Percentiles rank a stretch among this genome's conserved stretches.
Conservation (phyloP, 352 stramenopile genomes). For the Globisporangium irregulare region DNA sequence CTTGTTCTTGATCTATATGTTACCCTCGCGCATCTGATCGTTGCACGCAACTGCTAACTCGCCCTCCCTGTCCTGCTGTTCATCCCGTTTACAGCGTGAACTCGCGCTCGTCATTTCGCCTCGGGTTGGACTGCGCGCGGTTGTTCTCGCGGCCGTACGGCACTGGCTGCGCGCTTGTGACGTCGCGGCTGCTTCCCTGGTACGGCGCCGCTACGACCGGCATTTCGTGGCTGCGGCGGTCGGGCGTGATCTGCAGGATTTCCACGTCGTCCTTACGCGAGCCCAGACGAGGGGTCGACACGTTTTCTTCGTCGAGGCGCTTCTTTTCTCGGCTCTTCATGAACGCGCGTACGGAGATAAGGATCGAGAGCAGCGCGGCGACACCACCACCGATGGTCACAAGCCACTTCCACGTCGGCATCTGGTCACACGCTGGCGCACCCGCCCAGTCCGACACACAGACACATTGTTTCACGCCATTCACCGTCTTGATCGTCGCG, state of each 20-base stretch:
- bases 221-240: conserved; percentile 18
- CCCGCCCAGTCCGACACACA: conserved; percentile 66
- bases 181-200: conserved; percentile 4
- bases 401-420: conserved; percentile 63
- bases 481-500: conserved; percentile 41
- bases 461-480: conserved; percentile 43
- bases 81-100: conserved; percentile 20
- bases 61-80: not conserved
- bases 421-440: conserved; percentile 46
- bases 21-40: not conserved
- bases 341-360: conserved; percentile 52
- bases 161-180: not conserved
- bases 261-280: conserved; percentile 23
- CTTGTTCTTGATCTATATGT: conserved; percentile 8
- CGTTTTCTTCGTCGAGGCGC: conserved; percentile 12
- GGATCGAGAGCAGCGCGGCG: conserved; percentile 53
- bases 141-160: conserved; percentile 17
- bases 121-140: conserved; percentile 10
- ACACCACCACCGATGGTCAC: conserved; percentile 60
- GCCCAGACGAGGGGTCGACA: conserved; percentile 11
- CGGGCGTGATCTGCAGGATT: conserved; percentile 22
- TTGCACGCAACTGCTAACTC: conserved; percentile 3
- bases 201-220: conserved; percentile 7
- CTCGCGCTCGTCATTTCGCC: conserved; percentile 18
- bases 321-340: conserved; percentile 38